Evolutionary conservation across 2,329 filamentous ascomycete species (phyloP), one percentile per base, ranked within the genome.

Genomic region (Beauveria brongniartii): DNA sequence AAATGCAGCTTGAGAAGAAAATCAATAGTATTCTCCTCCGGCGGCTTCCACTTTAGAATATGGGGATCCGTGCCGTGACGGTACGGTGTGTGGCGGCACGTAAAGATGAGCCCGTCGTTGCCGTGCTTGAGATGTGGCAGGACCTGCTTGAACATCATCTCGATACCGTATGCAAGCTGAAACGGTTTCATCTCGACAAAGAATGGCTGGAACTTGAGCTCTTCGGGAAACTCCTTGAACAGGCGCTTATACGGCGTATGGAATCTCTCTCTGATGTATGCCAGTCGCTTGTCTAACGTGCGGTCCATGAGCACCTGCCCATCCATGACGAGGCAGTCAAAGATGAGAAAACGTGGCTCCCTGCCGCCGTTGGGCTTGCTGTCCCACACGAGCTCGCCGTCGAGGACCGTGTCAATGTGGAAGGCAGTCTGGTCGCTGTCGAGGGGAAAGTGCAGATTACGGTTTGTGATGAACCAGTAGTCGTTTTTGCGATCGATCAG

Each of bases 401-500:
- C 94, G 52, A 97, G 82, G 34, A 99, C 77, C 0, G 94, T 97
- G 63, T 85, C 83, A 16, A 80, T 83, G 71, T 97, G 92, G 72
- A 90, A 97, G 16, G 78, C 80, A 48, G 79, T 75, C 12, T 83
- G 81, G 65, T 89, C 82, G 48, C 82, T 78, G 43, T 84, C 84
- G 24, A 88, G 78, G 0, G 94, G 94, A 67, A 97, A 92, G 73
- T 96, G 91, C 26, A 97, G 81, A 61, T 78, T 82, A 58, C 78
- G 78, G 63, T 82, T 80, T 34, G 84, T 82, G 63, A 97, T 85
- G 70, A 83, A 91, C 83, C 93, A 96, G 79, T 94, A 99, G 73
- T 97, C 92, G 77, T 99, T 97, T 77, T 92, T 96, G 70, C 94
- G 91, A 76, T 99, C 93, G 75, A 99, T 96, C 61, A 99, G 82